phyloP scores from a whole-genome alignment of 257 asterid species.

The Verbena officinalis region DNA sequence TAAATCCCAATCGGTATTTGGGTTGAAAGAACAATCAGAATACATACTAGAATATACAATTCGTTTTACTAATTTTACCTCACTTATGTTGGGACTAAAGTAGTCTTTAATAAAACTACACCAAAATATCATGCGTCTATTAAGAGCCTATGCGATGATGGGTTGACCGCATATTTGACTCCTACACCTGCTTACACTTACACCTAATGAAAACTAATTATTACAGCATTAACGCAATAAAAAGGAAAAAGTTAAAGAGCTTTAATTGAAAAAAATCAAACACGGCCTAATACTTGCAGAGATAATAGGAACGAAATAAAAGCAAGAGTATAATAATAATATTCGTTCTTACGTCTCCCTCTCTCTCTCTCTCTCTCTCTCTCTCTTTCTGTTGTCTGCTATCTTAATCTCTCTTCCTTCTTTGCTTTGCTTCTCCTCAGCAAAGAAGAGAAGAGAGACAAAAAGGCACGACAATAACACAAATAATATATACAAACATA shows the following conservation, averaged over 20 bases:
- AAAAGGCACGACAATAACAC: slow-evolving; percentile 5
- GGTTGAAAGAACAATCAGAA: too few species aligned
- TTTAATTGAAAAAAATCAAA: too few species aligned
- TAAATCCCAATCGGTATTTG: too few species aligned
- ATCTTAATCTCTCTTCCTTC: slow-evolving; percentile 51
- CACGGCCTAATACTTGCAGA: slow-evolving; percentile 24
- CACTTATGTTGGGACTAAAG: too few species aligned
- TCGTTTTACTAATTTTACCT: too few species aligned
- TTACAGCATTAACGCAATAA: not conserved
- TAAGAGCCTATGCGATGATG: not conserved
- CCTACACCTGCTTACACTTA: slow-evolving; percentile 21
- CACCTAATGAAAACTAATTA: slow-evolving; percentile 19
- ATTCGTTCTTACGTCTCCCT: slow-evolving; percentile 50
- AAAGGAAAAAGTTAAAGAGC: too few species aligned
- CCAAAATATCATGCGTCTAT: not conserved
- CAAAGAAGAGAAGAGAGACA: slow-evolving; percentile 51
- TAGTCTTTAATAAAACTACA: not conserved
- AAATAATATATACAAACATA: not conserved
- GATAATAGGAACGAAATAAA: slow-evolving; percentile 16
- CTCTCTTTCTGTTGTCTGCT: slow-evolving; percentile 30
- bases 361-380: slow-evolving; percentile 30
- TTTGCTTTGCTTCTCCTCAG: slow-evolving; percentile 52
- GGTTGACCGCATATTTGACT: slow-evolving; percentile 20
- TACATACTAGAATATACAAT: too few species aligned
- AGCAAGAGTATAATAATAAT: slow-evolving; percentile 30